phyloP scores from a whole-genome alignment of 352 stramenopile species.

The Phytophthora multivora region DNA sequence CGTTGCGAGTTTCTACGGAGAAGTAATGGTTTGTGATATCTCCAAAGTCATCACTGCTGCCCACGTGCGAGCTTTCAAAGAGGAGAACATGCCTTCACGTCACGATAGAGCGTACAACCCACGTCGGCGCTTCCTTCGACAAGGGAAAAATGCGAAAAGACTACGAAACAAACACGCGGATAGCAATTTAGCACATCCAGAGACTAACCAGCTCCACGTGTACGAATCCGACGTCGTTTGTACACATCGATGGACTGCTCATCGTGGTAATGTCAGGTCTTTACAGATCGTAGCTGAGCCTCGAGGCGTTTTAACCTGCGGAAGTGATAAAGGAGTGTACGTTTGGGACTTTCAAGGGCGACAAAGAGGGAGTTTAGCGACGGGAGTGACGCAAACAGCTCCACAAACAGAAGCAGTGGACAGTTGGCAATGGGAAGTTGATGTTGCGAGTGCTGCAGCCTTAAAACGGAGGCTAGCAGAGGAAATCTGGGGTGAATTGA shows the following conservation, averaged over 20 bases:
- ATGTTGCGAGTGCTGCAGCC: conserved; percentile 38
- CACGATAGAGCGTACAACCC: conserved; percentile 75
- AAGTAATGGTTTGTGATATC: conserved; percentile 59
- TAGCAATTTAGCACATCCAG: conserved; percentile 1
- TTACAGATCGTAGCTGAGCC: conserved; percentile 67
- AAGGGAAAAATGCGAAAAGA: conserved; percentile 67
- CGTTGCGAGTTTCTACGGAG: conserved; percentile 42
- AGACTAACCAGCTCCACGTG: conserved; percentile 24
- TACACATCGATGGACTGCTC: conserved; percentile 57
- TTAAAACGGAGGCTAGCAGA: conserved; percentile 58
- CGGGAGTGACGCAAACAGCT: conserved; percentile 5
- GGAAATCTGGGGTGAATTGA: conserved; percentile 65
- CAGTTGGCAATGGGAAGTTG: conserved; percentile 60
- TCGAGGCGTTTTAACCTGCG: conserved; percentile 61
- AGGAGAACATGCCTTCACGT: conserved; percentile 61
- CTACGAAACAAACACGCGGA: conserved; percentile 40
- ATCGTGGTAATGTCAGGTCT: conserved; percentile 53
- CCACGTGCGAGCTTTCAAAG: conserved; percentile 51
- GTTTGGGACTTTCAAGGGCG: conserved; percentile 62
- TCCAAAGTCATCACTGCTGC: conserved; percentile 49
- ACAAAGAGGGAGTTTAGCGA: conserved; percentile 41
- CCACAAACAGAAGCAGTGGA: not conserved
- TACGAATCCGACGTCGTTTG: conserved; percentile 41
- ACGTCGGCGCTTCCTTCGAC: conserved; percentile 63
- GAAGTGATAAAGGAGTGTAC: conserved; percentile 62